A percentile compares a stretch with the other conserved stretches of the same genome.
These are phyloP conservation scores for Podospora bellae-mahoneyi DNA, from an alignment of 495 filamentous ascomycete species.

Conservation along the genomic window DNA sequence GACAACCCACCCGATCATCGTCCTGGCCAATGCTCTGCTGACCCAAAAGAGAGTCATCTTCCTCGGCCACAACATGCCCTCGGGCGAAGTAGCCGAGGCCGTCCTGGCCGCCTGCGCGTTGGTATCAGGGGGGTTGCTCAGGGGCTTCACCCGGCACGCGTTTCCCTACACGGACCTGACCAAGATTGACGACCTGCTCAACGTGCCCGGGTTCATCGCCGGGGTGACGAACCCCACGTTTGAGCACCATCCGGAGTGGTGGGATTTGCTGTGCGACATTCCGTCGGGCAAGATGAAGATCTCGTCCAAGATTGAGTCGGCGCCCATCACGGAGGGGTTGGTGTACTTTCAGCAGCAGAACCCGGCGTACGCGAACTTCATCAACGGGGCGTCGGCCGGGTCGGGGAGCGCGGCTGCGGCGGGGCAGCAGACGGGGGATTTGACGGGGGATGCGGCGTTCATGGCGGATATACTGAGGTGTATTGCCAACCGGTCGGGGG, in stretches of 20 bases:
- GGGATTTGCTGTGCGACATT: slow-evolving; percentile 94
- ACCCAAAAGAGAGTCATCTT: slow-evolving; percentile 97
- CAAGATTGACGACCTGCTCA: slow-evolving; percentile 93
- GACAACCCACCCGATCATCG: slow-evolving; percentile 72
- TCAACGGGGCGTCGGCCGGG: slow-evolving; percentile 44
- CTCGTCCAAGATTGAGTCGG: slow-evolving; percentile 71
- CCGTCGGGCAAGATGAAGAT: slow-evolving; percentile 92
- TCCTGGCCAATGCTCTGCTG: slow-evolving; percentile 75
- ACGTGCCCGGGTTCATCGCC: slow-evolving; percentile 95
- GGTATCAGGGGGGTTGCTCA: slow-evolving; percentile 87
- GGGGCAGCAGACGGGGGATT: slow-evolving; percentile 46
- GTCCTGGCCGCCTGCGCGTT: slow-evolving; percentile 91
- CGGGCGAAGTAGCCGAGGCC: slow-evolving; percentile 90
- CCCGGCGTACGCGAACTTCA: slow-evolving; percentile 49
- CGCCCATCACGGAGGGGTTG: slow-evolving; percentile 74
- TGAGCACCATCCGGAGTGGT: slow-evolving; percentile 93
- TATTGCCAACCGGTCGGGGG: slow-evolving; percentile 81
- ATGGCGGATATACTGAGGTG: slow-evolving; percentile 81
- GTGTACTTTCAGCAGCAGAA: slow-evolving; percentile 82
- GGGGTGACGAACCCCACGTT: slow-evolving; percentile 97
- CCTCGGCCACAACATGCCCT: slow-evolving; percentile 89
- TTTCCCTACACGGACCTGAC: slow-evolving; percentile 98
- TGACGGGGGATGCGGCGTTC: slow-evolving; percentile 86
- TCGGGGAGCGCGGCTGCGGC: slow-evolving; percentile 16
- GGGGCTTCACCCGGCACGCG: slow-evolving; percentile 94